Base-by-base conservation (phyloP, 2,329 filamentous ascomycete genomes). In the Neopestalotiopsis sp. region DNA sequence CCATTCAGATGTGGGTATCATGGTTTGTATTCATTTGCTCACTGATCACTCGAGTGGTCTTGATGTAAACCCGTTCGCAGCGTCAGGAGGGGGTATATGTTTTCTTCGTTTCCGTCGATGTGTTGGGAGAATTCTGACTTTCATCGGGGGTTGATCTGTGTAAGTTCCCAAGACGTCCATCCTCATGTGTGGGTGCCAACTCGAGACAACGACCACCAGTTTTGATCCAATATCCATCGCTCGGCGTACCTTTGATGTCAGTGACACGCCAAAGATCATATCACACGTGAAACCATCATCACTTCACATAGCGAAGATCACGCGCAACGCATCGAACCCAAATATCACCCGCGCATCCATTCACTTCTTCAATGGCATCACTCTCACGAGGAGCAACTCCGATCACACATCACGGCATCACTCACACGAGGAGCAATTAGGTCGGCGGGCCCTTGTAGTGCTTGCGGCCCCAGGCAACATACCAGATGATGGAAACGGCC, bases 391-490 rank as follows among this genome's bases (percentile, higher is more conserved):
- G 45, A 62, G 59, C n/a, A 34, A 62, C 45, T 62, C 32, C 12
- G 34, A n/a, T 38, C 30, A 62, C 59, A 40, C 59, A n/a, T 62
- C 34, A 40, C 14, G 17, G 32, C 59, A 42, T 40, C 59, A 62
- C 59, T 62, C 59, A 20, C 59, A 40, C 59, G 17, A 40, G 59
- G 59, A 40, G 59, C 32, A 62, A 62, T 62, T 32, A 62, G 9
- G 45, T 67, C 65, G 65, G 65, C 14, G 65, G 65, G 34, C 90
- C 90, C 60, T 84, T 83, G 80, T 92, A 92, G 80, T 93, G 88
- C 80, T 89, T 88, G 80, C 88, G 86, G 42, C 91, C 91, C 90
- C 90, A 92, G 65, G 85, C 84, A 72, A 89, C 82, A 81, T 94
- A 94, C 91, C 91, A 94, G 7, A 81, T 78, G 10, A 83, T 85